Conservation (phyloP, 2,329 filamentous ascomycete genomes). For the Triangularia setosa region DNA sequence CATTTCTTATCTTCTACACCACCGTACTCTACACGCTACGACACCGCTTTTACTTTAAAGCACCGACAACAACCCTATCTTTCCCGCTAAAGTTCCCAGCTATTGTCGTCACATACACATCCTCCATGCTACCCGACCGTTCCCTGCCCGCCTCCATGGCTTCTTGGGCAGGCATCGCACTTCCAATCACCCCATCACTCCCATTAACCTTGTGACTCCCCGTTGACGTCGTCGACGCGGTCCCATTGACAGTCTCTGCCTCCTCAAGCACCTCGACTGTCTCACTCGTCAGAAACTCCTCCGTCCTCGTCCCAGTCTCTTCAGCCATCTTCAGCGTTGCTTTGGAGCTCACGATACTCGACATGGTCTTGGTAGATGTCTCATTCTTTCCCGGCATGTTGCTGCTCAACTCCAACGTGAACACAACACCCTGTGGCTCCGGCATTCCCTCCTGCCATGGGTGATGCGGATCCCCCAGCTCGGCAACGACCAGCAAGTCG, state of each 20-base stretch:
- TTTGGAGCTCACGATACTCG: conserved; percentile 4
- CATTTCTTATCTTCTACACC: not conserved
- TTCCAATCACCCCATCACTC: not conserved
- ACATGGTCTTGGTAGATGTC: not conserved
- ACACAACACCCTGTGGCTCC: conserved; percentile 12
- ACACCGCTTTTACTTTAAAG: not conserved
- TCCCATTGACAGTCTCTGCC: not conserved
- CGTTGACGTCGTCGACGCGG: not conserved
- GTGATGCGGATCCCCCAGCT: conserved; percentile 8
- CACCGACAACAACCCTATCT: not conserved
- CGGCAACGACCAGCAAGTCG: conserved; percentile 14
- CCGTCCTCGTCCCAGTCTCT: not conserved
- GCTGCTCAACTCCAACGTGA: conserved; percentile 12
- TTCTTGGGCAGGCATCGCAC: not conserved
- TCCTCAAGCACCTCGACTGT: conserved; percentile 7
- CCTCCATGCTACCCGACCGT: not conserved
- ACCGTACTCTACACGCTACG: too few relatives aligned
- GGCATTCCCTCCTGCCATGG: not conserved
- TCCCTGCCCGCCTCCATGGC: not conserved
- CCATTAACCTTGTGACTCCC: not conserved
- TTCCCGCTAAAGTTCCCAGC: not conserved
- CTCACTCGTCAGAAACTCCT: conserved; percentile 8
- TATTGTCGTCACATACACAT: not conserved
- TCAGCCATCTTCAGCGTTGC: not conserved
- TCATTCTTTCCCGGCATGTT: conserved; percentile 16